These are phyloP conservation scores for Sherardia arvensis DNA, from an alignment of 257 asterid genomes.

Conservation along the genomic window DNA sequence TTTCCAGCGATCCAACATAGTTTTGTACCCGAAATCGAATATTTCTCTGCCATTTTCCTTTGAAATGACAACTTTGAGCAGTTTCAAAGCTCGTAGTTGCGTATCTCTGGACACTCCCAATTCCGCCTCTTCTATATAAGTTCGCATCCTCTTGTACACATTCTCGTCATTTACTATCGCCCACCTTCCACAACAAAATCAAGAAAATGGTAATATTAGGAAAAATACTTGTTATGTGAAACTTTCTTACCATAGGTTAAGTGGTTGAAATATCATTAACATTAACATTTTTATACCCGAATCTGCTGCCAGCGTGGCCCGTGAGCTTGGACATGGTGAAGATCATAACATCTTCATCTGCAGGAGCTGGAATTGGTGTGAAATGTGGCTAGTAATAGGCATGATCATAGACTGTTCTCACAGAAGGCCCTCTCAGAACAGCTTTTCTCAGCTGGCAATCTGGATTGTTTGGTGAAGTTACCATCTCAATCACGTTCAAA, in stretches of 20 bases:
- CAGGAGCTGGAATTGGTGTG: conserved; percentile 54
- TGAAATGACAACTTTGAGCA: conserved; percentile 26
- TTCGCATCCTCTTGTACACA: conserved; percentile 32
- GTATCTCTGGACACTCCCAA: conserved; percentile 48
- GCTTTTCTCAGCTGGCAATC: conserved; percentile 41
- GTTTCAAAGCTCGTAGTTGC: conserved; percentile 55
- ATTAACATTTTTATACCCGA: conserved; percentile 39
- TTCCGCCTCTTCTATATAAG: conserved; percentile 23
- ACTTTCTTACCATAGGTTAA: not conserved
- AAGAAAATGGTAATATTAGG: not conserved
- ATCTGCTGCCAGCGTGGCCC: conserved; percentile 79
- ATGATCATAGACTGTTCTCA: conserved; percentile 37
- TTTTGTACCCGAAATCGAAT: conserved; percentile 32
- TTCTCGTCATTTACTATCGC: conserved; percentile 48
- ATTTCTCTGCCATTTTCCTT: conserved; percentile 30
- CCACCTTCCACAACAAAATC: conserved; percentile 39
- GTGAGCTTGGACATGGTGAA: conserved; percentile 68
- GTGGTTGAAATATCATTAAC: no score
- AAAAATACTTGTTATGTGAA: not conserved
- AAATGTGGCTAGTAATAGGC: conserved; percentile 85
- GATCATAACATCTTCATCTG: conserved; percentile 59
- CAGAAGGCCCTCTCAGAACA: conserved; percentile 28
- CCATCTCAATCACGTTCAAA: conserved; percentile 44
- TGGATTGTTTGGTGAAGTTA: conserved; percentile 74
- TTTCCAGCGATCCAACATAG: conserved; percentile 52